These are phyloP conservation scores for Rhodotorula glutinis DNA, from an alignment of 1,284 basidiomycete genomes.

Conservation along the genomic window DNA sequence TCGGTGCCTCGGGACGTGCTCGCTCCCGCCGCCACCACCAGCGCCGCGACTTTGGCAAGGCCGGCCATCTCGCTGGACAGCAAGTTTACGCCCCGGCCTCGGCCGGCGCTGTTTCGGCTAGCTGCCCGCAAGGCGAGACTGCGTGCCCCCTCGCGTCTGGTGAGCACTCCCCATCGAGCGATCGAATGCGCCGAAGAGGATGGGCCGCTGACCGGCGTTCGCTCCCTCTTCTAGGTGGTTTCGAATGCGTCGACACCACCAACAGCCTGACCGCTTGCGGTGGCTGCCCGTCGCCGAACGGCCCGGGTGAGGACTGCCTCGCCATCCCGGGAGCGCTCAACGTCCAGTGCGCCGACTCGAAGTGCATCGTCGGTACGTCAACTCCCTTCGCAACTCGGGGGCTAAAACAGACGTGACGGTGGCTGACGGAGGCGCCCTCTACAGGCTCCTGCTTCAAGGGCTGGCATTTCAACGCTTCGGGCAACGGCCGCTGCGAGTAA, in stretches of 20 bases:
- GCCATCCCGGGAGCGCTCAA: constrained; percentile 30
- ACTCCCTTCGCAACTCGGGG: no score
- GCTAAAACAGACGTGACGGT: no score
- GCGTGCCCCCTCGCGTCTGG: constrained; percentile 19
- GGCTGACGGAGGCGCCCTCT: no score
- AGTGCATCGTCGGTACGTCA: constrained; percentile 21
- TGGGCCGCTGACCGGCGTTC: not conserved
- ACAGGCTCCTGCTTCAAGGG: constrained; percentile 19
- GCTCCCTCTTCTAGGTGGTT: constrained; percentile 10
- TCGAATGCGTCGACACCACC: constrained; percentile 32
- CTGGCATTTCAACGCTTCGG: constrained; percentile 3
- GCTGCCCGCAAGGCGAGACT: constrained; percentile 26
- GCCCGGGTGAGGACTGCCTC: constrained; percentile 28
- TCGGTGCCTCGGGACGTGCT: constrained; percentile 14
- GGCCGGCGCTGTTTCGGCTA: not conserved
- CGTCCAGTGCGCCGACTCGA: constrained; percentile 20
- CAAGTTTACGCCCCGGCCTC: constrained; percentile 12
- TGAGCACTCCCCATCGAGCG: not conserved
- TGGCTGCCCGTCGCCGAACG: constrained; percentile 20
- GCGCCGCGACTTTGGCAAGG: constrained; percentile 13
- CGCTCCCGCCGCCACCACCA: constrained; percentile 11
- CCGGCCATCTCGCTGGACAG: constrained; percentile 6
- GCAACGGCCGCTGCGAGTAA: constrained; percentile 12
- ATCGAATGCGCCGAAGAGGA: not conserved
- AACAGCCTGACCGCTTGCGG: constrained; percentile 21